phyloP scores from a whole-genome alignment of 345 rosid species.

The Eucalyptus guilfoylei region DNA sequence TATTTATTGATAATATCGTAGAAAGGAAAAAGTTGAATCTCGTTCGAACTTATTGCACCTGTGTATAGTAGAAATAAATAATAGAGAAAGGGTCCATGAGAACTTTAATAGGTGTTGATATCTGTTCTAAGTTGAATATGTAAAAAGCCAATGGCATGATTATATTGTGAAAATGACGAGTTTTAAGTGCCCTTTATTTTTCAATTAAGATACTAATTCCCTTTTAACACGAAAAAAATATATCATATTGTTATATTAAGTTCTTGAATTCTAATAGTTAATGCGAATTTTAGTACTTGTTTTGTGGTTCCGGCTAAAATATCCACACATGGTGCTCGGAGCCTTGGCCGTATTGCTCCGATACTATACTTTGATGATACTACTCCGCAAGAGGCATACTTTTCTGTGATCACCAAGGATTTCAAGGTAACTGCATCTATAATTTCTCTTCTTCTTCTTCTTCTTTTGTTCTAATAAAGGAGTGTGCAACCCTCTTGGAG shows the following conservation, averaged over 20 bases:
- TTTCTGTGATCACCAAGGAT: constrained; percentile 30
- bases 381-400: constrained; percentile 33
- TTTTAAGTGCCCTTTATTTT: neutral
- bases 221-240: no score
- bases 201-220: neutral
- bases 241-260: no score
- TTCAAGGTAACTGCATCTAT: constrained; percentile 12
- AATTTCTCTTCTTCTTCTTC: neutral
- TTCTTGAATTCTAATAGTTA: neutral
- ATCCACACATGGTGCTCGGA: constrained; percentile 46
- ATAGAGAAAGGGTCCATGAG: no score
- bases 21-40: no score
- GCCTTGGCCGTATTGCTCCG: constrained; percentile 76
- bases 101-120: no score
- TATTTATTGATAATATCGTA: no score
- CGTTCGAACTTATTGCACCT: no score
- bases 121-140: no score
- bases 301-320: constrained; percentile 59
- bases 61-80: no score
- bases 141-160: no score
- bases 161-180: neutral
- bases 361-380: constrained; percentile 39
- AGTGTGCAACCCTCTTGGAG: neutral
- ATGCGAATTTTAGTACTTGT: constrained; percentile 32
- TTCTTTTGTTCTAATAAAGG: neutral